These are phyloP conservation scores for Plantago elongata DNA, from an alignment of 257 asterid species.

Conservation along the genomic window DNA sequence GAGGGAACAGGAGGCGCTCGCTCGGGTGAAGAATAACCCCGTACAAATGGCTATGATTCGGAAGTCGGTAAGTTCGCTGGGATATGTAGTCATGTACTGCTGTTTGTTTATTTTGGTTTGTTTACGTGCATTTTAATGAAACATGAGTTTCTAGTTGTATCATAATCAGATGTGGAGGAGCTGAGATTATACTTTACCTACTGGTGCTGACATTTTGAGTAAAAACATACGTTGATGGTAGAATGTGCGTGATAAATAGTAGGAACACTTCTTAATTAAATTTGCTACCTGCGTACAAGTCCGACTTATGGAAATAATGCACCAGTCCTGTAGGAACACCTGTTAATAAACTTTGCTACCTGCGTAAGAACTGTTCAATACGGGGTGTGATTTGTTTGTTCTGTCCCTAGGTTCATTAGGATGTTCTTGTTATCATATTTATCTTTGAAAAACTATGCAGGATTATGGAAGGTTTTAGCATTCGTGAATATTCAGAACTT, in stretches of 20 bases:
- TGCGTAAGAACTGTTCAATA: background rate
- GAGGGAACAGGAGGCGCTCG: conserved; percentile 93
- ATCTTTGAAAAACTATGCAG: background rate
- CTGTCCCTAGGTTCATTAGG: background rate
- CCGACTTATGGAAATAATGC: background rate
- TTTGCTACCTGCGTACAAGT: too few relatives aligned
- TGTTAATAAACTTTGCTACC: background rate
- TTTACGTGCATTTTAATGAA: conserved; percentile 2
- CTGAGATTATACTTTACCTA: background rate
- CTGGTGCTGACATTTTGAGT: background rate
- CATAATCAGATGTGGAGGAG: conserved; percentile 5
- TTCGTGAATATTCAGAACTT: background rate
- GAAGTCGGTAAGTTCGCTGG: conserved; percentile 58
- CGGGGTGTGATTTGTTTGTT: background rate
- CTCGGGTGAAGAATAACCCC: conserved; percentile 89
- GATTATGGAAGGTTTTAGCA: background rate
- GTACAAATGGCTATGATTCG: conserved; percentile 95
- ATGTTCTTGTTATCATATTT: background rate
- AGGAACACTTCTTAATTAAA: background rate
- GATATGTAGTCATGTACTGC: too few relatives aligned
- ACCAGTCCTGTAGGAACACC: background rate
- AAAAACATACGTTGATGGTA: too few relatives aligned
- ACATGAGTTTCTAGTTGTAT: background rate
- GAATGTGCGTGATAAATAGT: background rate
- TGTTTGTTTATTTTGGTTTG: background rate